A percentile compares a stretch with the other conserved stretches of the same genome.
Evolutionary conservation across 2,329 filamentous ascomycete genomes (phyloP).

Genomic region (Bipolaris gigantea): DNA sequence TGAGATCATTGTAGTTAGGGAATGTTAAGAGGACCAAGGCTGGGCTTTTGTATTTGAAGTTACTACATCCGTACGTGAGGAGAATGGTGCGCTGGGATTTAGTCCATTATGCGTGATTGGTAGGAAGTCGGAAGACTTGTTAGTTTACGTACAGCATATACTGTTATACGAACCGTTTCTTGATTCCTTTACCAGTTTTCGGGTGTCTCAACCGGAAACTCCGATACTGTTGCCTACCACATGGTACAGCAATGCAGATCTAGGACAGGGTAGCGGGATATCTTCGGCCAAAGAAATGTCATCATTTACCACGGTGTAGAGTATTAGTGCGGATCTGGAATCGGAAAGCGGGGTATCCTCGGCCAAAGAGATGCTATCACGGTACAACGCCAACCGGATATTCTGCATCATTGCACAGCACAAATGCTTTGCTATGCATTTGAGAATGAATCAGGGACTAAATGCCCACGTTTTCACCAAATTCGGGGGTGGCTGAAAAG

Average conservation of each 20-base stretch:
- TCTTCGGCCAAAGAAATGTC: conserved; percentile 23
- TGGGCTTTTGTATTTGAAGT: conserved; percentile 17
- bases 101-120: conserved; percentile 1
- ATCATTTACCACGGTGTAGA: not conserved
- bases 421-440: not conserved
- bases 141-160: not conserved
- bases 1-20: not conserved
- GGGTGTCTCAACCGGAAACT: conserved; percentile 2
- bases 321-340: conserved; percentile 8
- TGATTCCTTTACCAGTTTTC: not conserved
- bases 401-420: conserved; percentile 6
- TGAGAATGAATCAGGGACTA: conserved; percentile 3
- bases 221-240: not conserved
- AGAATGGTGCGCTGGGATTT: not conserved
- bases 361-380: conserved; percentile 23
- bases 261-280: conserved; percentile 27
- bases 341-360: conserved; percentile 29
- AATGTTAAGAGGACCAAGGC: not conserved
- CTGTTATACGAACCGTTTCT: not conserved
- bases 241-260: conserved; percentile 7
- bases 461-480: not conserved
- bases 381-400: not conserved
- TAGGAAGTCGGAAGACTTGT: conserved; percentile 2
- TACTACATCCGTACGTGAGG: not conserved
- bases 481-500: not conserved